Evolutionary conservation across 2,329 filamentous ascomycete genomes (phyloP), one percentile per base, ranked within the genome.

Genomic region (Phaeosphaeria sp.): DNA sequence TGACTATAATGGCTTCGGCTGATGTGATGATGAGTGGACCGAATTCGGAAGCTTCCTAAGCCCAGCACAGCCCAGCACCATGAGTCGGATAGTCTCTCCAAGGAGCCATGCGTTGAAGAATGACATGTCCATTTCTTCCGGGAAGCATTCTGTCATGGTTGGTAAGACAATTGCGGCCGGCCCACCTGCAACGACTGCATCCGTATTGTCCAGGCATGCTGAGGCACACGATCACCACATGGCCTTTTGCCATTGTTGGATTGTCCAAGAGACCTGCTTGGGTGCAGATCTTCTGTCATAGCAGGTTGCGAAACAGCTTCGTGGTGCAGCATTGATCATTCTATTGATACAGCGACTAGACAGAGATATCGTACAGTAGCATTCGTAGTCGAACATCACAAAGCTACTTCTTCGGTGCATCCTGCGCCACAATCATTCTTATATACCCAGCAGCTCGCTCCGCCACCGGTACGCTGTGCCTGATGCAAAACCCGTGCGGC

Each of bases 401-500:
- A 13, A 36, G 41, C 44, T 54, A 54, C 36, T 54, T 48, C 22
- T 25, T 55, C 36, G 21, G 17, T 18, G 23, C 18, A 58, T 75
- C 72, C 30, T 57, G 57, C 48, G 58, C 56, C 7, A 77, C 61
- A 25, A 84, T 80, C 54, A 80, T 78, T 54, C 68, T 67, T 42
- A 86, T 73, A 73, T 84, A 86, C 22, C 64, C 72, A 20, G 77
- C 77, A 18, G 84, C 82, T 65, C 81, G 84, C 58, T 78, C 76
- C 2, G 84, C 84, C 69, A 87, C 83, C 22, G 80, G 68, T 11
- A 77, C 67, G 46, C 77, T 77, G 59, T 82, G 75, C 50, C 80
- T 78, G 57, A 87, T 77, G 68, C 84, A 87, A 73, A 89, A 89
- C 0, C 82, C 85, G 79, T 89, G 87, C 48, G 82, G 82, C 62